Evolutionary conservation across 2,329 filamentous ascomycete genomes (phyloP).

Genomic region (Diaporthe longicolla): DNA sequence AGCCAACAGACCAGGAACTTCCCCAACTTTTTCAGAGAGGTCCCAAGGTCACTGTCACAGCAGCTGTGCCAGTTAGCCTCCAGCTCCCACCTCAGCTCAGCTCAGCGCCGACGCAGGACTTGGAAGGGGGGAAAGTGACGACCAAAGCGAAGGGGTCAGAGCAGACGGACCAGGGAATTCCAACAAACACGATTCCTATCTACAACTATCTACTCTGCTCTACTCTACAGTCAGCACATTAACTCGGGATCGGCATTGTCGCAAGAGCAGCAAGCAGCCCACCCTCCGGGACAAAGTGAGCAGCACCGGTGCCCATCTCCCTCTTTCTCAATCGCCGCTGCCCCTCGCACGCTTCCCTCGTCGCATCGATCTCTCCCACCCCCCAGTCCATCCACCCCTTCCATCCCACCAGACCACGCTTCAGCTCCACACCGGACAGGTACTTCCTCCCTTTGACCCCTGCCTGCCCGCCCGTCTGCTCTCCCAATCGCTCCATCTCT

Average conservation of each 20-base stretch:
- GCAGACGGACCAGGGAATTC: conserved; percentile 11
- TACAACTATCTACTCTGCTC: no score
- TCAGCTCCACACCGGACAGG: conserved; percentile 35
- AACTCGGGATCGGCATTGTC: conserved; percentile 26
- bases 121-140: neutral
- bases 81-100: conserved; percentile 6
- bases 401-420: conserved; percentile 30
- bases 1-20: conserved; percentile 48
- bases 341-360: neutral
- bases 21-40: conserved; percentile 49
- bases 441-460: conserved; percentile 27
- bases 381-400: conserved; percentile 2
- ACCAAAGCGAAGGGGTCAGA: conserved; percentile 13
- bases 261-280: conserved; percentile 7
- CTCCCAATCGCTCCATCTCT: conserved; percentile 38
- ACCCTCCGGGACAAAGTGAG: conserved; percentile 6
- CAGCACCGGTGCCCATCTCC: neutral
- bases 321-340: conserved; percentile 17
- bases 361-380: conserved; percentile 25
- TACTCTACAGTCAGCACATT: neutral
- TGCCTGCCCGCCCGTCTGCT: conserved; percentile 36
- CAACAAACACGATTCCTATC: neutral
- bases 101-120: neutral
- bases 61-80: conserved; percentile 7
- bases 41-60: conserved; percentile 23